Conservation (phyloP, 139 green algal genomes). For the Nannochloris sp. region DNA sequence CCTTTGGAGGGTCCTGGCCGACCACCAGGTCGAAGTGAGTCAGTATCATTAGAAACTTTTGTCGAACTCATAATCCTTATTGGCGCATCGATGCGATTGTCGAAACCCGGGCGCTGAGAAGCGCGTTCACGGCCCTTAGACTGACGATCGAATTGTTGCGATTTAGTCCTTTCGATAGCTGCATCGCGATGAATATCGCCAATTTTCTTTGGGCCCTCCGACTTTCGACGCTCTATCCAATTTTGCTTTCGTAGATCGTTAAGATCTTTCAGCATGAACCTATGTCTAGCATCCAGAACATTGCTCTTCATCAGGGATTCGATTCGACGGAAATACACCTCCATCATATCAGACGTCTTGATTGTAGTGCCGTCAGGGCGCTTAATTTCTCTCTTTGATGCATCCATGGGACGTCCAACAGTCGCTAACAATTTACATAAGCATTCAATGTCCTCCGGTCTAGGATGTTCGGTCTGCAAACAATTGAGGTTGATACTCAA, state of each 20-base stretch:
- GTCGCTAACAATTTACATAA: constrained; percentile 92
- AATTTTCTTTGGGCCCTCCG: constrained; percentile 87
- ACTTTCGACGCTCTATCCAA: constrained; percentile 68
- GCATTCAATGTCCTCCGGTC: constrained; percentile 89
- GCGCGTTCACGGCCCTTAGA: neutral
- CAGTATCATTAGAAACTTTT: constrained; percentile 15
- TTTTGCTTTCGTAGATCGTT: constrained; percentile 33
- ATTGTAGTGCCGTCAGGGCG: constrained; percentile 7
- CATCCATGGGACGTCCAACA: constrained; percentile 56
- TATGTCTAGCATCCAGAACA: constrained; percentile 61
- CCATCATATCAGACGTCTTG: constrained; percentile 42
- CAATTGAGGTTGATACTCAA: too few species aligned
- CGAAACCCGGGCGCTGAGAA: constrained; percentile 4
- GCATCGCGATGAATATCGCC: constrained; percentile 57
- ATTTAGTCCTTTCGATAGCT: constrained; percentile 6
- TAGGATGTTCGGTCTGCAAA: constrained; percentile 28
- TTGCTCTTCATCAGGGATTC: constrained; percentile 36
- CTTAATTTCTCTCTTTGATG: constrained; percentile 21
- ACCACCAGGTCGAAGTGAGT: constrained; percentile 22
- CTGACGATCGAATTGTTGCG: constrained; percentile 24
- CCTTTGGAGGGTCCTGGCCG: constrained; percentile 7
- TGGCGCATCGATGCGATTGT: constrained; percentile 33
- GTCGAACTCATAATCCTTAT: constrained; percentile 28
- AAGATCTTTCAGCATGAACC: constrained; percentile 75
- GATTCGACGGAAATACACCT: constrained; percentile 80